Percentiles rank a stretch among this genome's conserved stretches.
Evolutionary conservation across 129 eudicot species (phyloP).

Genomic region (Dittrichia graveolens): DNA sequence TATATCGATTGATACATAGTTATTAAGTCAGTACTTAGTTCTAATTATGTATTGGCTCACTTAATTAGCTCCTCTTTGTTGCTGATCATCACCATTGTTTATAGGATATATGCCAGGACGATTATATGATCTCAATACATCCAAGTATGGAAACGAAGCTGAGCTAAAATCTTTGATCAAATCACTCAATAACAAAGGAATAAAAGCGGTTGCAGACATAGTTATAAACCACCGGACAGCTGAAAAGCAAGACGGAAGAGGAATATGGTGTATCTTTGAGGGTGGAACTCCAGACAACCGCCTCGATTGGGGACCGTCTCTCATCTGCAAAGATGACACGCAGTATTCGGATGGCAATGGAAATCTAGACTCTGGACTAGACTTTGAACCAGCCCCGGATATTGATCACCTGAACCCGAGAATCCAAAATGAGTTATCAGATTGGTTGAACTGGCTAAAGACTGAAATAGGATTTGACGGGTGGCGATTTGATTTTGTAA

Average conservation of each 20-base stretch:
- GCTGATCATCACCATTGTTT: background rate
- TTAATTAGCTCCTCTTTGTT: no score
- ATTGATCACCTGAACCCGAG: slow-evolving; percentile 72
- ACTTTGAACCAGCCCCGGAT: slow-evolving; percentile 53
- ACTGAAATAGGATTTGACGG: slow-evolving; percentile 71
- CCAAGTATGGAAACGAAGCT: slow-evolving; percentile 50
- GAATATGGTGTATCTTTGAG: slow-evolving; percentile 61
- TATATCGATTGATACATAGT: no score
- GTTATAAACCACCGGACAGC: slow-evolving; percentile 76
- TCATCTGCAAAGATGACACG: slow-evolving; percentile 64
- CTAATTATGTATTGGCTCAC: no score
- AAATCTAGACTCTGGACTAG: slow-evolving; percentile 59
- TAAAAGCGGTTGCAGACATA: slow-evolving; percentile 68
- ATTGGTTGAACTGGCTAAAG: slow-evolving; percentile 87
- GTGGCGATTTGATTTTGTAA: slow-evolving; percentile 69
- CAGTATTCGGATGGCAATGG: slow-evolving; percentile 59
- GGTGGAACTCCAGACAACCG: slow-evolving; percentile 75
- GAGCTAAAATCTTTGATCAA: slow-evolving; percentile 51
- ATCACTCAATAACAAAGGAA: slow-evolving; percentile 53
- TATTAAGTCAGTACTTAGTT: no score
- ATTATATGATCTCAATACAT: slow-evolving; percentile 65
- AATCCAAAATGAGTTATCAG: slow-evolving; percentile 70
- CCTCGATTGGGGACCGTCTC: slow-evolving; percentile 73
- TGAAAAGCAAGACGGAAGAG: slow-evolving; percentile 56
- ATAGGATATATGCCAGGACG: slow-evolving; percentile 81